Conservation (phyloP, 176 grass and related monocot genomes). For the Ampelocalamus luodianensis region DNA sequence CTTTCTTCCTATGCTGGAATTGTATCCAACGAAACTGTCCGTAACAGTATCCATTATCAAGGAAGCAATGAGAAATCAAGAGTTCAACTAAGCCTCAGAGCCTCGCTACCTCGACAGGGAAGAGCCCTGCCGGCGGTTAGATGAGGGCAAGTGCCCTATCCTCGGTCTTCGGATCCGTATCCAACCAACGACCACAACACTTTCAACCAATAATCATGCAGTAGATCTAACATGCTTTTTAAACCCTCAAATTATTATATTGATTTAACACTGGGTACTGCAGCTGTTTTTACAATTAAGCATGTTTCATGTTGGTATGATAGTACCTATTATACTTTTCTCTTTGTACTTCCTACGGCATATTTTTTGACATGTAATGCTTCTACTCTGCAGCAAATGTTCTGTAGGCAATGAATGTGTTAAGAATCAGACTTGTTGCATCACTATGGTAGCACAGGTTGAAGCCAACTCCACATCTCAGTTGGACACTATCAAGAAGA, state of each 20-base stretch:
- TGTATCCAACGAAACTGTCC: too few species aligned
- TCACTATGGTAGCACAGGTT: slow-evolving; percentile 57
- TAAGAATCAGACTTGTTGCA: slow-evolving; percentile 56
- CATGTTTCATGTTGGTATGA: slow-evolving; percentile 5
- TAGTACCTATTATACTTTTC: not conserved
- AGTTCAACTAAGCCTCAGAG: too few species aligned
- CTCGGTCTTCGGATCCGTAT: too few species aligned
- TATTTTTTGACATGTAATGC: slow-evolving; percentile 25
- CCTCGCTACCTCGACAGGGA: too few species aligned
- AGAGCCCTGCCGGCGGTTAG: too few species aligned
- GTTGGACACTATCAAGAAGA: slow-evolving; percentile 67
- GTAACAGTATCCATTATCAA: too few species aligned
- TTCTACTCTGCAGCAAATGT: slow-evolving; percentile 56
- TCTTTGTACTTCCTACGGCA: not conserved
- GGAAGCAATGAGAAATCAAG: too few species aligned
- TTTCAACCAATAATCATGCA: slow-evolving; percentile 19
- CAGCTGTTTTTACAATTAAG: not conserved
- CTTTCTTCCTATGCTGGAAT: too few species aligned
- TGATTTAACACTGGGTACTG: not conserved
- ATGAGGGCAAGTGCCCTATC: too few species aligned
- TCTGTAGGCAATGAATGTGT: slow-evolving; percentile 21
- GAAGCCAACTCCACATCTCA: slow-evolving; percentile 46
- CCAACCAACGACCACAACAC: too few species aligned
- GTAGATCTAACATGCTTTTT: slow-evolving; percentile 5
- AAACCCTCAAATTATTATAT: not conserved